Evolutionary conservation across 257 asterid genomes (phyloP).

Genomic region (Forsythia suspensa): DNA sequence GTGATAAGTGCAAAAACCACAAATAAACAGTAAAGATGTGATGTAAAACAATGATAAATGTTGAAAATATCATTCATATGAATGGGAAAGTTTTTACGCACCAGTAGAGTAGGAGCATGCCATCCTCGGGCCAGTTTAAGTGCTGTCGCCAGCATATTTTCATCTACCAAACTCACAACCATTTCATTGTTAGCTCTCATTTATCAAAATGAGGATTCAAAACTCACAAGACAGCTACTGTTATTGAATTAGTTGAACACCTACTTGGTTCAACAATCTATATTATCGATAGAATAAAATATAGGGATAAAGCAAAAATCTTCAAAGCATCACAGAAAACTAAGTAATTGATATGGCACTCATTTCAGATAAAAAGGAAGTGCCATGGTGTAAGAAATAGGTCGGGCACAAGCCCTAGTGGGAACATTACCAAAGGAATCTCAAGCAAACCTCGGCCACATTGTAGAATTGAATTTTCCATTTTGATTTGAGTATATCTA

Average conservation of each 20-base stretch:
- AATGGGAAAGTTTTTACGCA: background rate
- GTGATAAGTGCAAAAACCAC: background rate
- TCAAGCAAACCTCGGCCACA: too few relatives aligned
- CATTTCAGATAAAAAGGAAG: too few relatives aligned
- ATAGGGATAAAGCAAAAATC: background rate
- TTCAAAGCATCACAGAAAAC: background rate
- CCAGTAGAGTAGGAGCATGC: background rate
- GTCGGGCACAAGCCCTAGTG: too few relatives aligned
- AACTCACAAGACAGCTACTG: background rate
- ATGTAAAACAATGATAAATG: background rate
- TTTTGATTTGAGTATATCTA: too few relatives aligned
- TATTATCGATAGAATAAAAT: background rate
- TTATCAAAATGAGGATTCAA: background rate
- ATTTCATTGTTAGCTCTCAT: background rate
- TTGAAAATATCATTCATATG: background rate
- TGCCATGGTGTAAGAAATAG: too few relatives aligned
- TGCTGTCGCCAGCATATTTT: background rate
- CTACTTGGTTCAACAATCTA: background rate
- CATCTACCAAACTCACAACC: background rate
- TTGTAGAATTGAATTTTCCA: too few relatives aligned
- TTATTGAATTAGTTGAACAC: background rate
- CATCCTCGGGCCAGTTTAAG: background rate
- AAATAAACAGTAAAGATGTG: background rate
- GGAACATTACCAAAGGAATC: too few relatives aligned
- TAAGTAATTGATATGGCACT: too few relatives aligned